Base-by-base conservation (phyloP, 441 rosid genomes). In the Daphne laureola region DNA sequence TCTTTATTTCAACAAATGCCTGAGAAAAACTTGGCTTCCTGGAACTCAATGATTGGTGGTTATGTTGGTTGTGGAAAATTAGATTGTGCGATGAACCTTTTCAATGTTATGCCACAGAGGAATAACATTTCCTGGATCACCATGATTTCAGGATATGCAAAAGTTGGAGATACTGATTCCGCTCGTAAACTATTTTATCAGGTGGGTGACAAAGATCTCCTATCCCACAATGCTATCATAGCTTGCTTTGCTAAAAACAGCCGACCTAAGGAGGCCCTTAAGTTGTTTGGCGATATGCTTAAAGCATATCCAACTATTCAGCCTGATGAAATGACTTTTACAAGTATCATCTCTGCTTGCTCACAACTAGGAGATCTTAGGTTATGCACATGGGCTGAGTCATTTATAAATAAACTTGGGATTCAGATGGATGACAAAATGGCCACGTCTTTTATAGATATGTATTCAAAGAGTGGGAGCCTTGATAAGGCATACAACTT, bases 61-160 rank as follows among this genome's bases (percentile, higher is more conserved):
- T 77, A 57, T 59, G 65, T 69, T 17, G 78, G 77, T 50, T 50
- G 57, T 8, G 74, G 83, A 21, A 52, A 58, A 36, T 44, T 73
- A 14, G 64, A 63, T 44, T 61, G 63, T 18, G 79, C 86, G 14
- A 46, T 58, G 42, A 65, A 65, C 14, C 38, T 71, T 53, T 71
- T 77, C 48, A 72, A 73, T 41, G 57, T 55, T 18, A 77, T 73
- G 81, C 76, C 80, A 53, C 55, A 31, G 23, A 74, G 59, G 67
- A 73, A 64, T 45, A 70, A 38, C 55, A 64, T 77, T 58, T 68
- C 83, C 21, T 67, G 73, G 67, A 70, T 73, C 44, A 69, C 71
- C 14, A 68, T 80, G 78, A 77, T 75, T n/a, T 38, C 71, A 15
- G 81, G 81, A 27, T 80, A 70, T 62, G 76, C 84, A 1, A 78